phyloP scores from a whole-genome alignment of 2,329 filamentous ascomycete genomes.

The Capronia epimyces region DNA sequence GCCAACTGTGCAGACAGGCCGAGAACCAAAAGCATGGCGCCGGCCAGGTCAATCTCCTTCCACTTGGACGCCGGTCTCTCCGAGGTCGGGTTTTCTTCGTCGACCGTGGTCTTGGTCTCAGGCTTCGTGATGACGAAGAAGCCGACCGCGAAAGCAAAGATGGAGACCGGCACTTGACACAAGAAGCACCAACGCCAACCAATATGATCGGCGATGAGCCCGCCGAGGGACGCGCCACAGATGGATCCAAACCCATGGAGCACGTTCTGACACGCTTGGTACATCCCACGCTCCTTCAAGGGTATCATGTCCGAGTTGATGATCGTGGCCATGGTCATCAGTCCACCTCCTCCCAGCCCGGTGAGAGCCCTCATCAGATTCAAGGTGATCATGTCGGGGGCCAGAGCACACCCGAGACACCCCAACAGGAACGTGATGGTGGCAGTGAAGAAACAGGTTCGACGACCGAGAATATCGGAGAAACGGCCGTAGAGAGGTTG shows the following conservation, averaged over 20 bases:
- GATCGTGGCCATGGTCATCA: conserved; percentile 56
- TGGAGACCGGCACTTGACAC: conserved; percentile 61
- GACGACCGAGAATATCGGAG: conserved; percentile 58
- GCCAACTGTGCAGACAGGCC: too few species aligned
- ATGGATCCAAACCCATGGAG: conserved; percentile 59
- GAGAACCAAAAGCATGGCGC: too few species aligned
- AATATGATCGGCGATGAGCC: conserved; percentile 64
- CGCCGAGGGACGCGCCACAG: conserved; percentile 55
- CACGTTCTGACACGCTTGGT: conserved; percentile 51
- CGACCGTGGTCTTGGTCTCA: too few species aligned
- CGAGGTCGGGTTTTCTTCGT: too few species aligned
- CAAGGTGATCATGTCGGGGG: conserved; percentile 52
- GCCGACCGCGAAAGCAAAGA: conserved; percentile 51
- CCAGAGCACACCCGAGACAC: conserved; percentile 56
- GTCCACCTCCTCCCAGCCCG: conserved; percentile 58
- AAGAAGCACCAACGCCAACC: conserved; percentile 76
- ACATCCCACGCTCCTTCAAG: conserved; percentile 55
- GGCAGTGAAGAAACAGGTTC: conserved; percentile 52
- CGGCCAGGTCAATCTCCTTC: too few species aligned
- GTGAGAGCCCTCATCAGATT: conserved; percentile 58
- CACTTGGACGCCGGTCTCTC: too few species aligned
- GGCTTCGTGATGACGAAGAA: conserved; percentile 52
- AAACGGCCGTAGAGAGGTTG: conserved; percentile 60
- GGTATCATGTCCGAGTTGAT: conserved; percentile 58
- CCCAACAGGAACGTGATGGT: conserved; percentile 51